Conservation (phyloP, 257 asterid genomes). For the Gardenia jasminoides region DNA sequence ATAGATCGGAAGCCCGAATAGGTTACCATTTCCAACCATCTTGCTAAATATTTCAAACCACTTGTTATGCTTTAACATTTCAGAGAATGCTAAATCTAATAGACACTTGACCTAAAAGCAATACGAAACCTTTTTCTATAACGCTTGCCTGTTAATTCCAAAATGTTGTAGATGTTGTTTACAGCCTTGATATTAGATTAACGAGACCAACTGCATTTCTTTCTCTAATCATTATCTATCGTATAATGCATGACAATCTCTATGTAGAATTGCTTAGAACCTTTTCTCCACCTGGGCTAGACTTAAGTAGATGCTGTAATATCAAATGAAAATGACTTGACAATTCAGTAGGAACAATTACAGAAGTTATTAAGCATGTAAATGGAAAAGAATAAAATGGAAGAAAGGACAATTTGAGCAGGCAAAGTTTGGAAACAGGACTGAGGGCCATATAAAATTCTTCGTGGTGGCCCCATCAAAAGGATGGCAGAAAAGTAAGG, state of each 20-base stretch:
- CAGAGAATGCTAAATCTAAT: not conserved
- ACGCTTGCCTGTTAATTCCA: not conserved
- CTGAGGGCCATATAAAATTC: too few species aligned
- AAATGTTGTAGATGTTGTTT: not conserved
- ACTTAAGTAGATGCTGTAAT: not conserved
- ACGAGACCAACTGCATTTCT: not conserved
- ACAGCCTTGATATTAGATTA: not conserved
- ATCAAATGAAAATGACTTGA: not conserved
- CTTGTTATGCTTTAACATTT: not conserved
- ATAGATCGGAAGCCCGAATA: not conserved
- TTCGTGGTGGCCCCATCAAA: not conserved
- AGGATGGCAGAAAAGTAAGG: not conserved
- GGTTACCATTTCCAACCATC: too few species aligned
- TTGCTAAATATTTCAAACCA: not conserved
- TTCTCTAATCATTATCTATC: not conserved
- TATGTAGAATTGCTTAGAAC: not conserved
- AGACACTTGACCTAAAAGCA: not conserved
- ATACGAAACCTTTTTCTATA: not conserved
- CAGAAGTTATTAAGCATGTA: too few species aligned
- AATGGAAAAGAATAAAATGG: too few species aligned
- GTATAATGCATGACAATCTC: not conserved
- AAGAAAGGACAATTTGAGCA: too few species aligned
- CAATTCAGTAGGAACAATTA: too few species aligned
- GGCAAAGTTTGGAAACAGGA: too few species aligned
- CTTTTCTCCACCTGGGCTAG: not conserved